phyloP scores from a whole-genome alignment of 2,329 filamentous ascomycete genomes.

The Lasiodiplodia hormozganensis region DNA sequence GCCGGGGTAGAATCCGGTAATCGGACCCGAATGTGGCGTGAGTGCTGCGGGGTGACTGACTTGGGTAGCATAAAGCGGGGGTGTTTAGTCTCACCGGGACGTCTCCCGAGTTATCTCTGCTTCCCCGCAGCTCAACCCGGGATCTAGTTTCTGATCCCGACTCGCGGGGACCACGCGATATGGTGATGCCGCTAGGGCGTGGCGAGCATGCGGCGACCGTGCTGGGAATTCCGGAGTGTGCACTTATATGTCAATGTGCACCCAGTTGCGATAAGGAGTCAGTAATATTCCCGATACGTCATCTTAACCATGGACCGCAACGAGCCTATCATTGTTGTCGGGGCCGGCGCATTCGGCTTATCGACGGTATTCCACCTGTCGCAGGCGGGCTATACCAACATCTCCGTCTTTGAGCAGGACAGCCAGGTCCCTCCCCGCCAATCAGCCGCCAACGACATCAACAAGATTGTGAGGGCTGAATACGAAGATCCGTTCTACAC shows the following conservation, averaged over 20 bases:
- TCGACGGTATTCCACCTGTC: constrained; percentile 42
- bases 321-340: constrained; percentile 39
- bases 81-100: background rate
- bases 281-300: background rate
- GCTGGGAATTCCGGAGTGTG: background rate
- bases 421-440: constrained; percentile 54
- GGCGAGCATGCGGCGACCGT: no score
- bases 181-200: no score
- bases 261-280: background rate
- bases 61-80: background rate
- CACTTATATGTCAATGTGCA: constrained; percentile 8
- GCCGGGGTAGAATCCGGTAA: background rate
- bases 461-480: constrained; percentile 67
- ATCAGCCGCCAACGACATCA: constrained; percentile 66
- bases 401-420: constrained; percentile 41
- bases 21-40: background rate
- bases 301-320: constrained; percentile 36
- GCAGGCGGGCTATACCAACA: constrained; percentile 38
- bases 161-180: background rate
- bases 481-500: constrained; percentile 66
- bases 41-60: background rate
- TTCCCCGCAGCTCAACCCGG: background rate
- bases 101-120: background rate
- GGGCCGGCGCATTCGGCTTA: constrained; percentile 42
- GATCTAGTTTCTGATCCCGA: background rate